Base-by-base conservation (phyloP, 371 early-diverging fungal genomes). In the Mortierella sp. region DNA sequence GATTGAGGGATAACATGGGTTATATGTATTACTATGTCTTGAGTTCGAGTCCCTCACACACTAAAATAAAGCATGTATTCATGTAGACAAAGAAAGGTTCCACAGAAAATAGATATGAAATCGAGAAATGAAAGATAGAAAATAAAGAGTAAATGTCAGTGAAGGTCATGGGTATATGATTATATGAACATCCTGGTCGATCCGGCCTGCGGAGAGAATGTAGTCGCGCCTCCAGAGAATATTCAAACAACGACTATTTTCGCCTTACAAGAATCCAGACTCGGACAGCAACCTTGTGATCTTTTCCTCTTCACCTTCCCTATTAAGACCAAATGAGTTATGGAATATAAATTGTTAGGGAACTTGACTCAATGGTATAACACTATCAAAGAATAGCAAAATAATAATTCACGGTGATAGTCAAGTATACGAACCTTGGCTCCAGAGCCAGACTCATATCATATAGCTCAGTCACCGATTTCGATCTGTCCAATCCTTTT, bases 251-350 rank as follows among this genome's bases (percentile, higher is more conserved):
- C n/a, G n/a, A n/a, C n/a, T n/a, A n/a, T 37, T 37, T 60, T 37
- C 49, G 59, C 37, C 47, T 85, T 91, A 96, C 77, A 96, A 85
- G 87, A 97, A 94, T 57, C 97, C 96, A 39, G 94, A 92, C 78
- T 97, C 96, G 70, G 93, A 91, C 47, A 97, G 88, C 69, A 96
- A 83, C 55, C 96, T 89, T 43, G 94, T 90, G 68, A 96, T 94
- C 84, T 95, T 95, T 84, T 96, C 95, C 86, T 96, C 96, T 81
- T 95, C 96, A 5, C 95, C 91, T 85, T 95, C 95, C 79, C 93
- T 92, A 30, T 59, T 5, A 40, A 26, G 18, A 11, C n/a, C 5
- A 58, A 24, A 58, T 2, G 11, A 30, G 26, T 24, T 58, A 30
- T 30, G 14, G 32, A 24, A 16, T 28, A 58, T 30, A 24, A 3